Base-by-base conservation (phyloP, 1,139 yeast genomes). In the Suhomyces maxii region DNA sequence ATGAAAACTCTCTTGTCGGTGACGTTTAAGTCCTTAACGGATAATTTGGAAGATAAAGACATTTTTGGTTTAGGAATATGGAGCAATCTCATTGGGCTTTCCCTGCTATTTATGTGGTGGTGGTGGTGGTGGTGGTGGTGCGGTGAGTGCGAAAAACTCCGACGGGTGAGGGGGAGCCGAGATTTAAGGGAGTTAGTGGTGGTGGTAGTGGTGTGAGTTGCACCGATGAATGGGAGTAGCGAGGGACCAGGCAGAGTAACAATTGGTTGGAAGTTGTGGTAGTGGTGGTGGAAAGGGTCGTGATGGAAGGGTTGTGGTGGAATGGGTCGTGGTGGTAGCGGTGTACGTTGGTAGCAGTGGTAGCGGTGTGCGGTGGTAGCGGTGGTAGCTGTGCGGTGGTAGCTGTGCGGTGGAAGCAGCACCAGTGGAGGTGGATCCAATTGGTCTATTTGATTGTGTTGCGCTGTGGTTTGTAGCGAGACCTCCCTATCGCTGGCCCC, bases 41-140 rank as follows among this genome's bases (percentile, higher is more conserved):
- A 86, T 61, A 91, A 82, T 76, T 91, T 91, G 72, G 80, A 87
- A 49, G 96, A 84, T 69, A 93, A 83, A 60, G 98, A 91, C 98
- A 91, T 89, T 47, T 33, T 56, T 26, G 36, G 42, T 25, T 34
- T 36, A 39, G 34, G 11, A n/a, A 18, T 23, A 35, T 23, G 41
- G 10, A 37, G 42, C 43, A 35, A 35, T 34, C 38, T 40, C 41
- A 34, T 5, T 12, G 47, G 42, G 44, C 40, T 36, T 39, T 32
- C 26, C 25, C 31, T 18, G 42, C 38, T 44, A 44, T 38, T 38
- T 36, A 42, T 36, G 37, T 32, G 42, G 37, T 36, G 40, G 32
- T 37, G 33, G 39, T 37, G 41, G 37, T 32, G 42, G 37, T 36
- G 40, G 32, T 37, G 33, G 39, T 37, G 41, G n/a, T 35, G 11